phyloP scores from a whole-genome alignment of 208 protist genomes.

The Spongospora subterranea region DNA sequence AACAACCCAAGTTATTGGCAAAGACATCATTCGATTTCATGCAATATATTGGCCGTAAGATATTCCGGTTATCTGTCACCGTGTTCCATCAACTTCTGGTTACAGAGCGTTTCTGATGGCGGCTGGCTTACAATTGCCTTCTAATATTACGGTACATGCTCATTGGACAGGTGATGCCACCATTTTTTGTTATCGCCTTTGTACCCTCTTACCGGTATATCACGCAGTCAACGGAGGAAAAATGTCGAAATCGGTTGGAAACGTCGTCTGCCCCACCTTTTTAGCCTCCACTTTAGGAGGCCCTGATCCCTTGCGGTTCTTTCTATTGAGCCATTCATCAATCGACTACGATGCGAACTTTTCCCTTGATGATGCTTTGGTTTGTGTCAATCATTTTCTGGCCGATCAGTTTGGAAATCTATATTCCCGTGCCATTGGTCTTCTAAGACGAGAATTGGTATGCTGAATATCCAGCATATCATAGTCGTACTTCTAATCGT shows the following conservation, averaged over 20 bases:
- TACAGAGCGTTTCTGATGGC: conserved; percentile 91
- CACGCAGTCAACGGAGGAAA: conserved; percentile 93
- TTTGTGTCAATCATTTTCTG: conserved; percentile 62
- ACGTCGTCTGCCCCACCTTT: conserved; percentile 90
- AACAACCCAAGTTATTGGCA: conserved; percentile 85
- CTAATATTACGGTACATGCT: conserved; percentile 68
- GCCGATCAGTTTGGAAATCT: conserved; percentile 68
- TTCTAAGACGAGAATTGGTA: neutral
- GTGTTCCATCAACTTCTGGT: neutral
- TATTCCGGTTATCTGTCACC: neutral
- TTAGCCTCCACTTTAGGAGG: conserved; percentile 73
- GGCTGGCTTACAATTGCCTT: conserved; percentile 87
- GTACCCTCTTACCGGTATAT: conserved; percentile 76
- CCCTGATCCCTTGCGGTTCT: conserved; percentile 90
- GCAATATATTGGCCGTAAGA: conserved; percentile 94
- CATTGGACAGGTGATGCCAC: conserved; percentile 21
- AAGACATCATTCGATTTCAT: conserved; percentile 99
- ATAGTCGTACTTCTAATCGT: no score
- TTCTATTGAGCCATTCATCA: conserved; percentile 89
- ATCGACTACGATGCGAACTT: conserved; percentile 94
- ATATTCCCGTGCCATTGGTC: conserved; percentile 55
- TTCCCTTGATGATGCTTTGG: conserved; percentile 68
- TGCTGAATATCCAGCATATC: no score
- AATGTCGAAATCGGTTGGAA: conserved; percentile 96
- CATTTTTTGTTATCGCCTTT: neutral